A percentile compares a stretch with the other conserved stretches of the same genome.
Evolutionary conservation across 352 stramenopile genomes (phyloP).

Genomic region (Globisporangium cylindrosporum): DNA sequence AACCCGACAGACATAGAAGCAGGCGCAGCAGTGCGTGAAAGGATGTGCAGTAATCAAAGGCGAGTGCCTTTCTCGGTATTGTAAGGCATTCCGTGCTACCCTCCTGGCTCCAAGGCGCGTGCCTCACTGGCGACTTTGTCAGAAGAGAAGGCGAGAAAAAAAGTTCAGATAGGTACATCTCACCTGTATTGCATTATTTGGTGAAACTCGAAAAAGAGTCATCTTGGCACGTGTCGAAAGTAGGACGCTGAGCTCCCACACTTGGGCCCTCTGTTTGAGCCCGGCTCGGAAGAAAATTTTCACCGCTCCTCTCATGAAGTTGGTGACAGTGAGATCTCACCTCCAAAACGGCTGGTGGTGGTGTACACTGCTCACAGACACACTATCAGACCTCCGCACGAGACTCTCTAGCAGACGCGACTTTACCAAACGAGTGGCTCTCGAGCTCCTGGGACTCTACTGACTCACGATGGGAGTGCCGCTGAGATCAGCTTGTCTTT

Average conservation of each 20-base stretch:
- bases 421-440: neutral
- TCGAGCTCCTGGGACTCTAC: neutral
- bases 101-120: neutral
- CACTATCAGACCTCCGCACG: neutral
- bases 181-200: too few species aligned
- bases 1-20: neutral
- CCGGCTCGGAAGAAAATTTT: neutral
- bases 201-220: too few species aligned
- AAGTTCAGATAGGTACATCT: constrained; percentile 1
- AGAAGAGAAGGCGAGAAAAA: too few species aligned
- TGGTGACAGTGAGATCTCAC: neutral
- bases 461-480: neutral
- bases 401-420: neutral
- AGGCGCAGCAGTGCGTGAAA: neutral
- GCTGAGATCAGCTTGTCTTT: neutral
- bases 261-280: neutral
- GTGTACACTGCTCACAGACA: neutral
- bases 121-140: neutral
- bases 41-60: constrained; percentile 2
- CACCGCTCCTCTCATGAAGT: neutral
- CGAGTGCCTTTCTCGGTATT: neutral
- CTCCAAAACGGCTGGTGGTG: neutral
- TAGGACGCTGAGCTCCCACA: neutral
- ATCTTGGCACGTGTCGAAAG: constrained; percentile 4
- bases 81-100: neutral